Evolutionary conservation across 1,139 yeast genomes (phyloP), one percentile per base, ranked within the genome.

Genomic region (Geotrichum cucujoidarum): DNA sequence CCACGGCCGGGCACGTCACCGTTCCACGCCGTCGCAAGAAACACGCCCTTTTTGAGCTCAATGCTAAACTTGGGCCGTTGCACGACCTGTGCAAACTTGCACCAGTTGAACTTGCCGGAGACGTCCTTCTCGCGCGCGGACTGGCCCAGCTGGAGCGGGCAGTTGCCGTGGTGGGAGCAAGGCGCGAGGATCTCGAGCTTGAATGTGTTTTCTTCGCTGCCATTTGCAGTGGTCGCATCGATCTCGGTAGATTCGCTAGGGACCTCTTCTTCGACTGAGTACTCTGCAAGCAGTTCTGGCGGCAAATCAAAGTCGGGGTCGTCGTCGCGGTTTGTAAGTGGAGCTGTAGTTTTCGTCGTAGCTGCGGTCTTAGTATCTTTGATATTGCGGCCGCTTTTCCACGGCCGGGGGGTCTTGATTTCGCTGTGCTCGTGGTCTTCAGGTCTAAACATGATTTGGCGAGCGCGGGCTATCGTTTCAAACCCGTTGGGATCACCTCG

Each of bases 401-500:
- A 86, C 1, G 87, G 83, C 54, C 92, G 73, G 27, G 95, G 94
- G 20, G 80, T 72, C 60, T 84, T 83, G 0, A 83, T 83, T 18
- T 66, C 61, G 55, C 80, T 86, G 3, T 67, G 63, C 6, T 68
- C 72, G 55, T 70, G 73, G 4, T 79, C 76, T 59, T 87, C 95
- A 0, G 97, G 96, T 55, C 97, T 76, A 20, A 92, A 70, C 79
- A 89, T 79, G 8, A 87, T 66, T 64, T 92, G 96, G 59, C 98
- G 75, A 1, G 97, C 97, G 49, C 96, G 74, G 0, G 96, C 95
- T 52, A 89, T 76, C 4, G 81, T 75, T 65, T 92, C 97, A 61
- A 88, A 88, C 0, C 97, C 97, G 32, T 81, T 65, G 0, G 97
- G 87, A 50, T 85, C 87, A 1, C 98, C 98, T 55, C 97, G 74